phyloP scores from a whole-genome alignment of 2,329 filamentous ascomycete species.

The Fusarium buharicum region DNA sequence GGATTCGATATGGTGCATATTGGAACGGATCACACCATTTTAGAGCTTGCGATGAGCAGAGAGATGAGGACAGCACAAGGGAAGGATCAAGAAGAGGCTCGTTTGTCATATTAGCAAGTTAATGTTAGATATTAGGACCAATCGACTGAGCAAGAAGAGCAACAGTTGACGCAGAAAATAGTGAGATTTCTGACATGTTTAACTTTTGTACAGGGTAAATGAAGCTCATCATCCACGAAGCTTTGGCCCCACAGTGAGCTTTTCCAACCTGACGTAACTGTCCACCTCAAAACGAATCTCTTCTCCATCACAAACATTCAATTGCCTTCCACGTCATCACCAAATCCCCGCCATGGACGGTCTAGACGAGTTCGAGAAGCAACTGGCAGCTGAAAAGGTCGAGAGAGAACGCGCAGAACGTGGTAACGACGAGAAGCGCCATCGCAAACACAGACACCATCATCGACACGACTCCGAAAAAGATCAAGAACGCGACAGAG shows the following conservation, averaged over 20 bases:
- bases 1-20: conserved; percentile 19
- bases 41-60: background rate
- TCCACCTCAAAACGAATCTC: background rate
- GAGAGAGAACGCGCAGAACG: conserved; percentile 61
- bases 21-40: conserved; percentile 3
- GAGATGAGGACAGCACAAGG: conserved; percentile 10
- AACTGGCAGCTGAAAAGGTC: conserved; percentile 73
- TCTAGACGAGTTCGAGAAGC: conserved; percentile 80
- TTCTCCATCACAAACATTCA: background rate
- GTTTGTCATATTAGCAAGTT: background rate
- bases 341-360: conserved; percentile 58
- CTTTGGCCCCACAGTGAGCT: conserved; percentile 27
- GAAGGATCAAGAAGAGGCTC: background rate
- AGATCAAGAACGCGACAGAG: conserved; percentile 39
- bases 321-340: background rate
- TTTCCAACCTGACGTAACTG: conserved; percentile 35
- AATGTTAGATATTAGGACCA: background rate
- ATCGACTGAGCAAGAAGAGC: background rate
- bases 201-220: background rate
- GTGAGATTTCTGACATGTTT: background rate
- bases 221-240: background rate
- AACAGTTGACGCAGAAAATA: background rate
- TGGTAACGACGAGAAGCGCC: conserved; percentile 56
- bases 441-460: conserved; percentile 58
- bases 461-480: conserved; percentile 55